A percentile compares a stretch with the other conserved stretches of the same genome.
phyloP scores from a whole-genome alignment of 345 rosid species.

The Salix brachista region DNA sequence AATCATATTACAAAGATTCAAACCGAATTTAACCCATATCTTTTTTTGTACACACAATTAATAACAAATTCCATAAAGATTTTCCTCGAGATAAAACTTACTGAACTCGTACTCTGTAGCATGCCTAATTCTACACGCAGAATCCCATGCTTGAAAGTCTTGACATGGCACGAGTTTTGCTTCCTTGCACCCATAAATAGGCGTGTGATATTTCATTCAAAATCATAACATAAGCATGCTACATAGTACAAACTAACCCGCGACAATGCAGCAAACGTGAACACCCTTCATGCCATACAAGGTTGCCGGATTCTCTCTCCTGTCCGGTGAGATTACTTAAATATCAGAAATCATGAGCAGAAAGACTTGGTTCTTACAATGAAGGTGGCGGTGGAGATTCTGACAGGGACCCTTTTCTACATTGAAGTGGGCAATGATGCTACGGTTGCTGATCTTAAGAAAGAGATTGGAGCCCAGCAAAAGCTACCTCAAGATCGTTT shows the following conservation, averaged over 20 bases:
- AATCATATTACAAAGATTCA: too few species aligned
- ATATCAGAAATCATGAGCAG: too few species aligned
- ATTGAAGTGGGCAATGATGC: slow-evolving; percentile 44
- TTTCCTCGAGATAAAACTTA: too few species aligned
- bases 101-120: background rate
- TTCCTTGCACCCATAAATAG: background rate
- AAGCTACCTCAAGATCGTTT: slow-evolving; percentile 49
- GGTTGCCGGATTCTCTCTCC: slow-evolving; percentile 2
- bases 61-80: too few species aligned
- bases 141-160: background rate
- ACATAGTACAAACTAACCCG: slow-evolving; percentile 5
- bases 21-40: too few species aligned
- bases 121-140: background rate
- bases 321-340: too few species aligned
- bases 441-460: slow-evolving; percentile 51
- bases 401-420: slow-evolving; percentile 56
- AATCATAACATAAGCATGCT: slow-evolving; percentile 20
- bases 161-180: background rate
- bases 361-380: slow-evolving; percentile 19
- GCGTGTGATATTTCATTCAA: background rate
- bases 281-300: slow-evolving; percentile 7
- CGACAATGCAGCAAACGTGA: slow-evolving; percentile 25
- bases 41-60: too few species aligned
- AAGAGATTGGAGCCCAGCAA: slow-evolving; percentile 44
- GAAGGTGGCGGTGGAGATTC: slow-evolving; percentile 66